phyloP scores from a whole-genome alignment of 2,329 filamentous ascomycete genomes.

The Neoarthrinium moseri region DNA sequence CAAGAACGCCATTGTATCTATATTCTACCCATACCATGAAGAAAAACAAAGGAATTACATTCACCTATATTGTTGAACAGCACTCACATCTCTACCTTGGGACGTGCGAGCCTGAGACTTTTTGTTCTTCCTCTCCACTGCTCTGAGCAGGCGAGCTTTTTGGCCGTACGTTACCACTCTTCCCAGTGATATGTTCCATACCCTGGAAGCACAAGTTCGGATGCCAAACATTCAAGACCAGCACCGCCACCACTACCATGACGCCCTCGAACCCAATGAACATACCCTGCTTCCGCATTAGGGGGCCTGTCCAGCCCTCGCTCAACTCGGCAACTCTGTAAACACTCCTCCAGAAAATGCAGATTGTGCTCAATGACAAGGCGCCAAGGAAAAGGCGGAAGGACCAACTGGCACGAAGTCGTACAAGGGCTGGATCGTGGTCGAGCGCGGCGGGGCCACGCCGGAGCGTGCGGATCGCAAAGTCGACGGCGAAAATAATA shows the following conservation, averaged over 20 bases:
- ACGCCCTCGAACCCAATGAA: slow-evolving; percentile 60
- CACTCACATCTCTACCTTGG: no score
- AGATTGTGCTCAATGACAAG: slow-evolving; percentile 56
- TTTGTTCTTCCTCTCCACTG: background rate
- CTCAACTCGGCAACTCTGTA: slow-evolving; percentile 67
- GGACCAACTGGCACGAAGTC: slow-evolving; percentile 36
- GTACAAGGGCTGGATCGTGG: slow-evolving; percentile 32
- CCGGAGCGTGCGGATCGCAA: slow-evolving; percentile 39
- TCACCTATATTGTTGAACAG: no score
- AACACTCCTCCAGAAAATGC: slow-evolving; percentile 62
- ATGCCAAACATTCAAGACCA: slow-evolving; percentile 44
- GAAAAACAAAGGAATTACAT: no score
- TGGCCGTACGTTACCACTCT: background rate
- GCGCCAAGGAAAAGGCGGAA: slow-evolving; percentile 57
- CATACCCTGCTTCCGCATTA: slow-evolving; percentile 54
- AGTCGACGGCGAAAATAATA: slow-evolving; percentile 48
- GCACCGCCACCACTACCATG: slow-evolving; percentile 46
- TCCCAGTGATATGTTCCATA: slow-evolving; percentile 10
- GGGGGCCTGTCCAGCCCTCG: slow-evolving; percentile 58
- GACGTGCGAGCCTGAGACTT: no score
- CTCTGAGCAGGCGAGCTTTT: background rate
- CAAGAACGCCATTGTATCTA: no score
- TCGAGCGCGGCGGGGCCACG: slow-evolving; percentile 35
- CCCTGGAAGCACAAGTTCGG: slow-evolving; percentile 30
- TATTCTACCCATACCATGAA: no score